A percentile compares a stretch with the other conserved stretches of the same genome.
These are phyloP conservation scores for Crotalaria pallida DNA, from an alignment of 306 rosid species.

Conservation along the genomic window DNA sequence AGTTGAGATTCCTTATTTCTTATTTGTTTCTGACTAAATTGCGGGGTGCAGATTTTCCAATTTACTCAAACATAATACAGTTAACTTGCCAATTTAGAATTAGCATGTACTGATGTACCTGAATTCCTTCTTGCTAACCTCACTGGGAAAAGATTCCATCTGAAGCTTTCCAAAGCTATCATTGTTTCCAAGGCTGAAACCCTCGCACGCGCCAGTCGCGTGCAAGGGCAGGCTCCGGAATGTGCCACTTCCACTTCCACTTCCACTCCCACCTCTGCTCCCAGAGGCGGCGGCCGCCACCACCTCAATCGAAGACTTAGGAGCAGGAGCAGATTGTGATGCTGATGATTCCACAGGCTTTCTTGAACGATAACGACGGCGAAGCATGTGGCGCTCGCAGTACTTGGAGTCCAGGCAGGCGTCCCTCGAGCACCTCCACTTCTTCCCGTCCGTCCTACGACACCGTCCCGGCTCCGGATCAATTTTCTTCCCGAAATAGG, in stretches of 20 bases:
- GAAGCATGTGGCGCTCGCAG: constrained; percentile 71
- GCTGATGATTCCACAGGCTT: constrained; percentile 78
- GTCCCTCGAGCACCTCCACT: constrained; percentile 61
- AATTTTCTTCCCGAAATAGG: constrained; percentile 55
- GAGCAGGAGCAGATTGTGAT: background rate
- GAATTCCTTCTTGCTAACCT: constrained; percentile 62
- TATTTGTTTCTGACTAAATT: no score
- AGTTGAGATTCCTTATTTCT: no score
- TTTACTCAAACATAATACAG: background rate
- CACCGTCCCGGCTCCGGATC: constrained; percentile 64
- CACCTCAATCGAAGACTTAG: no score
- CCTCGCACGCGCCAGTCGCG: constrained; percentile 48
- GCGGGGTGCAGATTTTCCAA: no score
- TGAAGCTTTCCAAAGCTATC: constrained; percentile 27
- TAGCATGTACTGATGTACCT: constrained; percentile 33
- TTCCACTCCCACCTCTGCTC: constrained; percentile 32
- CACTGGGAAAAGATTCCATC: constrained; percentile 56
- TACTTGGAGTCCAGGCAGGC: constrained; percentile 57
- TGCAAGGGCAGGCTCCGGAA: constrained; percentile 62
- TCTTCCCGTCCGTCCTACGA: constrained; percentile 61
- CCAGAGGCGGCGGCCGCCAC: background rate
- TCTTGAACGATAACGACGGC: constrained; percentile 78
- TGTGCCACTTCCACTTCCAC: constrained; percentile 28
- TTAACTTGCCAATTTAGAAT: background rate
- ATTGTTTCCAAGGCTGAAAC: constrained; percentile 35